phyloP scores from a whole-genome alignment of 2,329 filamentous ascomycete genomes.

The Pseudogymnoascus sp. region DNA sequence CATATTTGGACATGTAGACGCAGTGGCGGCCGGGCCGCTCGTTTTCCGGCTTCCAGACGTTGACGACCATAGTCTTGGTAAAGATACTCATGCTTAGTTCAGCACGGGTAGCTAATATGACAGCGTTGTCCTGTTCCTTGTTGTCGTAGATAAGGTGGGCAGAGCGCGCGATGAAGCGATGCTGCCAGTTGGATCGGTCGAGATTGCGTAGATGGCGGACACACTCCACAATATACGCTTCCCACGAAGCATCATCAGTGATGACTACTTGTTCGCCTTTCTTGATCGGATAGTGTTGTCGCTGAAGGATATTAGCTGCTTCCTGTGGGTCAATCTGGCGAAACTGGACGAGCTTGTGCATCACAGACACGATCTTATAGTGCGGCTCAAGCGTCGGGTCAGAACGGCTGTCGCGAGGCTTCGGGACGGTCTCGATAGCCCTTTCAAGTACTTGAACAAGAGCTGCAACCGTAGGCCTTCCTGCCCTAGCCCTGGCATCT shows the following conservation, averaged over 20 bases:
- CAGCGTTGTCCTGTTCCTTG: slow-evolving; percentile 30
- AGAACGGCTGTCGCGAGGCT: slow-evolving; percentile 49
- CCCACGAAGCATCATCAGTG: slow-evolving; percentile 44
- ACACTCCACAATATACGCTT: slow-evolving; percentile 47
- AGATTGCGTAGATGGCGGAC: slow-evolving; percentile 32
- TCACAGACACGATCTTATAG: slow-evolving; percentile 61
- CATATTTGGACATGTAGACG: slow-evolving; percentile 66
- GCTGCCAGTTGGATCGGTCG: slow-evolving; percentile 70
- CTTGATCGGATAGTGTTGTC: slow-evolving; percentile 24
- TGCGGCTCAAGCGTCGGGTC: slow-evolving; percentile 67
- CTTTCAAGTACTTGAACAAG: slow-evolving; percentile 51
- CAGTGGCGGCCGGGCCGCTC: slow-evolving; percentile 66
- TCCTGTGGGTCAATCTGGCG: slow-evolving; percentile 20
- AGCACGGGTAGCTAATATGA: slow-evolving; percentile 46
- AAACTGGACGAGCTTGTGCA: slow-evolving; percentile 55
- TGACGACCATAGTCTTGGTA: slow-evolving; percentile 65
- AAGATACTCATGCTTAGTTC: slow-evolving; percentile 65
- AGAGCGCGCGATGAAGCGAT: slow-evolving; percentile 59
- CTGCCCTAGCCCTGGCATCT: slow-evolving; percentile 31
- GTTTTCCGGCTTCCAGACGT: slow-evolving; percentile 67
- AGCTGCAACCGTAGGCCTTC: slow-evolving; percentile 30
- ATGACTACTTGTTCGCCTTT: slow-evolving; percentile 27
- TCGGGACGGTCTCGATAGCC: slow-evolving; percentile 54
- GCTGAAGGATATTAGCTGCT: slow-evolving; percentile 30
- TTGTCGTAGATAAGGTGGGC: slow-evolving; percentile 57